phyloP scores from a whole-genome alignment of 768 basidiomycete genomes.

The Sarcodon aspratus region DNA sequence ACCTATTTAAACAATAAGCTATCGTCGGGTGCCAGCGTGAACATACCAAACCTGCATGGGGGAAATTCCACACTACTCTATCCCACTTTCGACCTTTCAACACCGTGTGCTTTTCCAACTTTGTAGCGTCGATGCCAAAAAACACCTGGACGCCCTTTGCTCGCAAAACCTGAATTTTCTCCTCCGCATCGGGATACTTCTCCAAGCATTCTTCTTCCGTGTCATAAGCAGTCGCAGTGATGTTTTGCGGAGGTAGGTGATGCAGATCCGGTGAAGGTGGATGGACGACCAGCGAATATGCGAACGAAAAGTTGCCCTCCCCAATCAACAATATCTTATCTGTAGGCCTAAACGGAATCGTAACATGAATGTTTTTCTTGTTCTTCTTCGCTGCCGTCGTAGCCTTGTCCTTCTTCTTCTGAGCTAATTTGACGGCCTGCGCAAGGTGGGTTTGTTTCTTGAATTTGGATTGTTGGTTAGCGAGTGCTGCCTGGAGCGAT shows the following conservation, averaged over 20 bases:
- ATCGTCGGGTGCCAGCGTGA: conserved; percentile 1
- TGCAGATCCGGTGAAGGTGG: conserved; percentile 31
- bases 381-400: conserved; percentile 21
- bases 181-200: conserved; percentile 72
- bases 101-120: conserved; percentile 43
- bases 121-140: conserved; percentile 81
- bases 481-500: conserved; percentile 54
- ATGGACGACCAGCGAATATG: conserved; percentile 53
- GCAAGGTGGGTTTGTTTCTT: conserved; percentile 44
- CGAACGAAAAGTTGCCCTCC: conserved; percentile 93
- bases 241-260: conserved; percentile 46
- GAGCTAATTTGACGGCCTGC: conserved; percentile 40
- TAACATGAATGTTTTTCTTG: conserved; percentile 26
- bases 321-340: conserved; percentile 74
- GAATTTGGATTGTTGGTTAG: conserved; percentile 57
- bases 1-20: conserved; percentile 28
- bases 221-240: conserved; percentile 85
- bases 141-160: conserved; percentile 56
- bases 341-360: conserved; percentile 51
- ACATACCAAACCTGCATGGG: conserved; percentile 65
- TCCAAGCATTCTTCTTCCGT: conserved; percentile 58
- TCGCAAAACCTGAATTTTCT: conserved; percentile 43
- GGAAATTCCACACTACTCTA: conserved; percentile 90
- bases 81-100: conserved; percentile 63
- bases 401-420: conserved; percentile 27